Conservation (phyloP, 352 stramenopile species). For the Blastocystis sp. region DNA sequence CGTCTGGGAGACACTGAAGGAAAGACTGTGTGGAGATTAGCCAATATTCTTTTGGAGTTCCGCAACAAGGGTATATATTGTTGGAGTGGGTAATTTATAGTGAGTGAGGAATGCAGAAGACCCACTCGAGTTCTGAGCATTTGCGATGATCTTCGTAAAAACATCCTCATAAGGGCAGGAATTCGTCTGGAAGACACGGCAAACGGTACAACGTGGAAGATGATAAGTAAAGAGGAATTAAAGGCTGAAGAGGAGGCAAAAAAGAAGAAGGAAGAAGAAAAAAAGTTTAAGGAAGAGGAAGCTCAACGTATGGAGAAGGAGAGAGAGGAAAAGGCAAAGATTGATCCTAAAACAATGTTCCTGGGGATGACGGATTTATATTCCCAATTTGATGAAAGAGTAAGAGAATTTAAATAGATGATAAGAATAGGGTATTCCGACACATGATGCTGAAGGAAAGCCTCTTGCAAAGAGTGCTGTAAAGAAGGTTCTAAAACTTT, state of each 20-base stretch:
- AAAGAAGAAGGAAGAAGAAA: constrained; percentile 78
- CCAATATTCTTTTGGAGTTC: constrained; percentile 46
- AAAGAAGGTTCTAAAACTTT: constrained; percentile 95
- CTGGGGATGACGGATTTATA: constrained; percentile 81
- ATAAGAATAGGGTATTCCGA: constrained; percentile 83
- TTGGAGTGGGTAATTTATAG: no score
- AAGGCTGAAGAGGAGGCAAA: constrained; percentile 75
- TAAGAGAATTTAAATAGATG: background rate
- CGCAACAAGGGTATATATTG: no score
- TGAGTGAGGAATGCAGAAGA: no score
- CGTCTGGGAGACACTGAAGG: constrained; percentile 79
- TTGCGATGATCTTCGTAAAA: constrained; percentile 82
- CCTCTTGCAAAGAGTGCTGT: constrained; percentile 88
- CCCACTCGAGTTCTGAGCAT: constrained; percentile 75
- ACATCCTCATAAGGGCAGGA: constrained; percentile 80
- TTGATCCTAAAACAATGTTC: constrained; percentile 88
- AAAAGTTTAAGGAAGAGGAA: constrained; percentile 69
- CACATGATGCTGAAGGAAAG: constrained; percentile 84
- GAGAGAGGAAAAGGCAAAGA: constrained; percentile 82
- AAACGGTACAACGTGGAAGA: constrained; percentile 80
- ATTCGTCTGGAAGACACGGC: constrained; percentile 81
- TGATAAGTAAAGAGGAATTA: constrained; percentile 82
- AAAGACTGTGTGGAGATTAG: constrained; percentile 82
- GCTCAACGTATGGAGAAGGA: constrained; percentile 72
- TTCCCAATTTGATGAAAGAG: constrained; percentile 82